Evolutionary conservation across 2,329 filamentous ascomycete species (phyloP), one percentile per base, ranked within the genome.

Genomic region (Pseudocercospora crystallina): DNA sequence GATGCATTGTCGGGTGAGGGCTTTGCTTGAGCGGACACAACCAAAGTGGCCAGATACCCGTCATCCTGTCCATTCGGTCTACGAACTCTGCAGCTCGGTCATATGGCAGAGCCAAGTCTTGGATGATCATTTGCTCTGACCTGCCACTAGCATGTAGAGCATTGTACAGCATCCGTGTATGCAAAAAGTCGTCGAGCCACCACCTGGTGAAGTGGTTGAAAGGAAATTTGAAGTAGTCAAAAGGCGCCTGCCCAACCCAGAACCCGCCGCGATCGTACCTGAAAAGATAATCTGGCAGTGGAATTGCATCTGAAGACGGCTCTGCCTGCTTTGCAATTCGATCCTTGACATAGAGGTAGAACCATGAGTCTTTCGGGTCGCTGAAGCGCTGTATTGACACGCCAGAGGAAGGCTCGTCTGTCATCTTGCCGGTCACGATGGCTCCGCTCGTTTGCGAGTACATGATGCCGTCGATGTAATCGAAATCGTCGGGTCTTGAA

Each of bases 251-350:
- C 8, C 80, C 84, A 3, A 80, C 80, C 85, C 84, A 88, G 70
- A 87, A 87, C 2, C 79, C 83, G 40, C 83, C 85, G 32, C 84
- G 78, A 65, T 88, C 84, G 69, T 86, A 87, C 12, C 85, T 80
- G 69, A 88, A 88, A 52, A 87, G 78, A 66, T 88, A 88, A 62
- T 87, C 84, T 2, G 71, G 70, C 0, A 87, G 59, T 0, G 83
- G 83, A 1, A 87, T 76, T 49, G 79, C 80, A 51, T 86, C 83
- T 47, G 68, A 56, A 12, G 52, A 51, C 66, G 67, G 11, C 72
- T 79, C 53, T 66, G 63, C 29, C 71, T 58, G 45, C 73, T 66
- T 43, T 69, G 66, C 47, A 69, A 72, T 65, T n/a, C 68, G 66
- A 17, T 61, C 50, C 47, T 66, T 56, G 30, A 65, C 68, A 54